phyloP scores from a whole-genome alignment of 2,329 filamentous ascomycete species.

The Dactylellina haptotyla region DNA sequence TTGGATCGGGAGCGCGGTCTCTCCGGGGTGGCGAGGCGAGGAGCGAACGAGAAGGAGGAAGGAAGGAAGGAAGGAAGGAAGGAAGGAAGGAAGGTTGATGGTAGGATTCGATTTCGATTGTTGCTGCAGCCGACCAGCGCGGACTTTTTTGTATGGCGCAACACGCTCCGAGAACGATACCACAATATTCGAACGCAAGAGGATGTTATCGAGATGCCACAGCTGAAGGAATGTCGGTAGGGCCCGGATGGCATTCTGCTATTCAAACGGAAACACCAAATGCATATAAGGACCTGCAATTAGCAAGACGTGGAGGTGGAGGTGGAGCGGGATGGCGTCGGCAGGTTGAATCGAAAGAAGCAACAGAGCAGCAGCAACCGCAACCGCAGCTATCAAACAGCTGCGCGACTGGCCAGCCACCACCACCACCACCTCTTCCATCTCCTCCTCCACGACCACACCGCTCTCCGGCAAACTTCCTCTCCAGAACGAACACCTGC shows the following conservation, averaged over 20 bases:
- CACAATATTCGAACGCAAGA: too few species aligned
- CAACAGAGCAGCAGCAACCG: too few species aligned
- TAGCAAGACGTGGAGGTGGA: too few species aligned
- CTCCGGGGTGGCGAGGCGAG: neutral
- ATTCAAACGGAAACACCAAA: neutral
- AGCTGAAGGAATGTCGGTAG: too few species aligned
- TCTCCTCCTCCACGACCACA: neutral
- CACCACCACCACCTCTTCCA: neutral
- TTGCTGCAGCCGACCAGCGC: slow-evolving; percentile 19
- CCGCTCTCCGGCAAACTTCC: neutral
- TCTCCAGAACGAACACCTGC: too few species aligned
- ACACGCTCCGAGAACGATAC: too few species aligned
- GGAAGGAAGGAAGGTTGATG: neutral
- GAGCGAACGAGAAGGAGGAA: neutral
- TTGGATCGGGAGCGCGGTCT: neutral
- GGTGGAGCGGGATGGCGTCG: too few species aligned
- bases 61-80: neutral
- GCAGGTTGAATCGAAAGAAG: too few species aligned
- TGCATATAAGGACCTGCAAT: too few species aligned
- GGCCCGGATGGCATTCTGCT: too few species aligned
- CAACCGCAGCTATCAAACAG: too few species aligned
- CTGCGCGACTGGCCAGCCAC: neutral
- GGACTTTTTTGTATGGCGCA: slow-evolving; percentile 16
- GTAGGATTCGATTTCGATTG: neutral
- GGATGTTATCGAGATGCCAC: too few species aligned